Evolutionary conservation across 495 filamentous ascomycete genomes (phyloP).

Genomic region (Aspergillus cavernicola): DNA sequence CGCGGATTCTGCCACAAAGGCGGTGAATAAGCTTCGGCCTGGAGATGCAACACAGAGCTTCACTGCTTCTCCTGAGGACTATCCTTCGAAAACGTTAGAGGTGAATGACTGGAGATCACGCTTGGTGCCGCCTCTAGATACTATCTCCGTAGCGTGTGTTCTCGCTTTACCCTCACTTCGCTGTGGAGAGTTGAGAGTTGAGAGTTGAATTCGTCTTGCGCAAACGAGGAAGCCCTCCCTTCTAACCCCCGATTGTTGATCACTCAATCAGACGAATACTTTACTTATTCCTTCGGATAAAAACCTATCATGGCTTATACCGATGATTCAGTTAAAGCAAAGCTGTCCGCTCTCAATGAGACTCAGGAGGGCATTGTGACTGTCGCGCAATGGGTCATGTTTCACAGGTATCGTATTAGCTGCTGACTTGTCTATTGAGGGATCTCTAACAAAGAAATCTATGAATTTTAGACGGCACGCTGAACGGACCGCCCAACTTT

Average conservation of each 20-base stretch:
- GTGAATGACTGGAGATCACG: neutral
- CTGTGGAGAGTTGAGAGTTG: neutral
- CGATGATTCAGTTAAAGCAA: constrained; percentile 87
- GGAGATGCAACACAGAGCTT: constrained; percentile 9
- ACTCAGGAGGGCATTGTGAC: constrained; percentile 93
- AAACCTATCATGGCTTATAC: constrained; percentile 76
- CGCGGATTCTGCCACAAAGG: constrained; percentile 32
- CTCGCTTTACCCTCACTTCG: neutral
- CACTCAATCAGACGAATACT: neutral
- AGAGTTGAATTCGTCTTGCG: neutral
- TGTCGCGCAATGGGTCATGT: constrained; percentile 98
- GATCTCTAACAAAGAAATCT: constrained; percentile 20
- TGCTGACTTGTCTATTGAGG: constrained; percentile 1
- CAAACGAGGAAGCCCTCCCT: neutral
- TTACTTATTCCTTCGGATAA: neutral
- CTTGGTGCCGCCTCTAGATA: neutral
- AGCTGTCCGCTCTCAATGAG: constrained; percentile 92
- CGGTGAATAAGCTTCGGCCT: constrained; percentile 28
- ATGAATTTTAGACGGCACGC: constrained; percentile 72
- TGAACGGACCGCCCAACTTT: constrained; percentile 79
- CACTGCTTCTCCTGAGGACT: constrained; percentile 1
- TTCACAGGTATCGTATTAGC: constrained; percentile 72
- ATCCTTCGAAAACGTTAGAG: neutral
- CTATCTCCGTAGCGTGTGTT: neutral
- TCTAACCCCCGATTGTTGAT: neutral